These are phyloP conservation scores for Cladosporium austrohemisphaericum DNA, from an alignment of 2,329 filamentous ascomycete genomes.

Conservation along the genomic window DNA sequence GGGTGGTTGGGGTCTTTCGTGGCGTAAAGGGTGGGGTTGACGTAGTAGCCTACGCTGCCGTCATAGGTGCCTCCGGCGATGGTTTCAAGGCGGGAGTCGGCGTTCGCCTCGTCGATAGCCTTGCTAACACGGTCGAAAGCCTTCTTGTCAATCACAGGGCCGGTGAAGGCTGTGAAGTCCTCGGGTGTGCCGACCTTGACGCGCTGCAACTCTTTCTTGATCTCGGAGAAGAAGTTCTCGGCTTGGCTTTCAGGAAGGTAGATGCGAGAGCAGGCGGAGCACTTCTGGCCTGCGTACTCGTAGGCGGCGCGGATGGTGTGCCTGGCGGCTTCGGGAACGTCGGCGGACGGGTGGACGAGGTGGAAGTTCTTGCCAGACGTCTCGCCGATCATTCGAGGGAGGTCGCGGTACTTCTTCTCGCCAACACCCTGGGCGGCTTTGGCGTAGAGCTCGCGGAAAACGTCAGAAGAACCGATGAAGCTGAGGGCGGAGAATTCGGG, in stretches of 20 bases:
- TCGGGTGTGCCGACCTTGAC: conserved; percentile 69
- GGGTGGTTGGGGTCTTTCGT: conserved; percentile 70
- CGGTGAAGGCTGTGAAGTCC: conserved; percentile 74
- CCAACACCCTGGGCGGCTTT: conserved; percentile 79
- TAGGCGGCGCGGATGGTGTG: conserved; percentile 85
- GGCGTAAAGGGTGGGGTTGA: conserved; percentile 77
- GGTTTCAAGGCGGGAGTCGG: conserved; percentile 67
- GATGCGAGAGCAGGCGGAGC: conserved; percentile 74
- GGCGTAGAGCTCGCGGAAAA: conserved; percentile 86
- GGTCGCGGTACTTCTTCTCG: conserved; percentile 75
- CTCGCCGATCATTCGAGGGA: conserved; percentile 85
- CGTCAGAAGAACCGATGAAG: conserved; percentile 88
- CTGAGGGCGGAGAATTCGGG: conserved; percentile 84
- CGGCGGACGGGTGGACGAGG: conserved; percentile 71
- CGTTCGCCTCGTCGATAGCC: conserved; percentile 76
- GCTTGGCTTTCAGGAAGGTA: conserved; percentile 76
- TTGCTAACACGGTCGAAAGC: conserved; percentile 76
- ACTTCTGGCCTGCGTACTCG: conserved; percentile 90
- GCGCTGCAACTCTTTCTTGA: conserved; percentile 65
- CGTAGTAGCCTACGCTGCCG: conserved; percentile 73
- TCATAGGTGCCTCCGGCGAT: conserved; percentile 75
- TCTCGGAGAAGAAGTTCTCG: conserved; percentile 64
- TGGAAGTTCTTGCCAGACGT: conserved; percentile 95
- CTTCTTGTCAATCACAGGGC: conserved; percentile 77
- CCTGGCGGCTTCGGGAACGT: conserved; percentile 72